These are phyloP conservation scores for Tuber brumale DNA, from an alignment of 495 filamentous ascomycete genomes.

Conservation along the genomic window DNA sequence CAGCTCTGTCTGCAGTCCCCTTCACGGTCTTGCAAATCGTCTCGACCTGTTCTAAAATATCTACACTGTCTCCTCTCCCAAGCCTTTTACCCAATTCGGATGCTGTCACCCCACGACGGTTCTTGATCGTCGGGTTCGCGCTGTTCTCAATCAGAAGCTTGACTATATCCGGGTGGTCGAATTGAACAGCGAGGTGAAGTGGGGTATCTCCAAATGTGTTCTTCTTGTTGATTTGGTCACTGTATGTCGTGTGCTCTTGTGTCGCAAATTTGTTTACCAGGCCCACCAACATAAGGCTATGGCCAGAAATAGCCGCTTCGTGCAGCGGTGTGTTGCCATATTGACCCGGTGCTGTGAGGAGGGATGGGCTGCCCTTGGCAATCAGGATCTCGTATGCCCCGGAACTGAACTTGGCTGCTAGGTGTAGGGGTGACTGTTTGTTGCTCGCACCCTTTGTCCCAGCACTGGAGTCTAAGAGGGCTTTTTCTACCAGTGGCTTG, in stretches of 20 bases:
- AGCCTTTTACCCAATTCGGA: conserved; percentile 60
- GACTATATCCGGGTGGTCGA: not conserved
- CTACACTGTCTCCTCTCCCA: conserved; percentile 59
- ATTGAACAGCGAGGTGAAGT: not conserved
- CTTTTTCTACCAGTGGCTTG: not conserved
- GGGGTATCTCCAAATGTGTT: not conserved
- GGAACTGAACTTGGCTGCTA: not conserved
- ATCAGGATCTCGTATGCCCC: not conserved
- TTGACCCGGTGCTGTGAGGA: not conserved
- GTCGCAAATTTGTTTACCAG: not conserved
- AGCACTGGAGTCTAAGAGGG: not conserved
- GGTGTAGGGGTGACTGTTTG: not conserved
- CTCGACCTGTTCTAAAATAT: conserved; percentile 42
- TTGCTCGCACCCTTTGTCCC: too few species aligned
- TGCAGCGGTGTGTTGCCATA: not conserved
- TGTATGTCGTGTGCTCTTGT: not conserved
- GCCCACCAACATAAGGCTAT: not conserved
- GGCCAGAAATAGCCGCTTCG: not conserved
- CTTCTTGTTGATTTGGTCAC: not conserved
- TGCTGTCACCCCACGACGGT: conserved; percentile 17
- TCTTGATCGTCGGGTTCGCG: not conserved
- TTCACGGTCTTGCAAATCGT: conserved; percentile 44
- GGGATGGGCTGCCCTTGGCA: not conserved
- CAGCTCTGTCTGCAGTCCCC: conserved; percentile 67
- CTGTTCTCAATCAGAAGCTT: not conserved